Conservation (phyloP, 1,139 yeast species). For the Tardiomyces blankii region DNA sequence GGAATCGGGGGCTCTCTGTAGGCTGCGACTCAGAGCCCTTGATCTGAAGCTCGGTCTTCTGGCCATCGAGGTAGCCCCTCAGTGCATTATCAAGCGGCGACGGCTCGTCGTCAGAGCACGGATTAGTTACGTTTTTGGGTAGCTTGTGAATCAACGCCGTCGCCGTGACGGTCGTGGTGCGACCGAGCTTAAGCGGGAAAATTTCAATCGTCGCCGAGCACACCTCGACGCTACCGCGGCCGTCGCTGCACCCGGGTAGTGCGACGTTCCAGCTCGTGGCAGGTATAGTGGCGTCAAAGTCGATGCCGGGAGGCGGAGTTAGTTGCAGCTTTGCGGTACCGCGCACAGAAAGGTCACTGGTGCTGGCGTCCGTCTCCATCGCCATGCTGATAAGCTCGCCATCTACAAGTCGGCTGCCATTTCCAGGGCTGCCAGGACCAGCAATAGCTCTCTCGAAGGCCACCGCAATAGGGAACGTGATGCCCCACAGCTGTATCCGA, state of each 20-base stretch:
- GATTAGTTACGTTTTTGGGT: slow-evolving; percentile 6
- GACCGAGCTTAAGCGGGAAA: background rate
- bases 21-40: slow-evolving; percentile 1
- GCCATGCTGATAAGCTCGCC: background rate
- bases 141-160: slow-evolving; percentile 4
- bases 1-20: background rate
- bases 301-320: background rate
- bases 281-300: background rate
- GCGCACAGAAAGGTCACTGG: background rate
- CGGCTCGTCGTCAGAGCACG: slow-evolving; percentile 5
- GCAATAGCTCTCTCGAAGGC: background rate
- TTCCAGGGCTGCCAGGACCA: too few species aligned
- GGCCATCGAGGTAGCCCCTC: slow-evolving; percentile 10
- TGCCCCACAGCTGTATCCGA: background rate
- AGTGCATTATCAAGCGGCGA: slow-evolving; percentile 12
- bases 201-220: background rate
- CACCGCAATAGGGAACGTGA: background rate
- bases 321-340: background rate
- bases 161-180: slow-evolving; percentile 3
- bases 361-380: background rate
- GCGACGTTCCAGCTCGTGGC: background rate
- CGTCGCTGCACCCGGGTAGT: background rate
- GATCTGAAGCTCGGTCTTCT: slow-evolving; percentile 1
- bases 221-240: background rate
- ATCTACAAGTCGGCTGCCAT: background rate